phyloP scores from a whole-genome alignment of 2,329 filamentous ascomycete genomes.

The Colletotrichum sp. region DNA sequence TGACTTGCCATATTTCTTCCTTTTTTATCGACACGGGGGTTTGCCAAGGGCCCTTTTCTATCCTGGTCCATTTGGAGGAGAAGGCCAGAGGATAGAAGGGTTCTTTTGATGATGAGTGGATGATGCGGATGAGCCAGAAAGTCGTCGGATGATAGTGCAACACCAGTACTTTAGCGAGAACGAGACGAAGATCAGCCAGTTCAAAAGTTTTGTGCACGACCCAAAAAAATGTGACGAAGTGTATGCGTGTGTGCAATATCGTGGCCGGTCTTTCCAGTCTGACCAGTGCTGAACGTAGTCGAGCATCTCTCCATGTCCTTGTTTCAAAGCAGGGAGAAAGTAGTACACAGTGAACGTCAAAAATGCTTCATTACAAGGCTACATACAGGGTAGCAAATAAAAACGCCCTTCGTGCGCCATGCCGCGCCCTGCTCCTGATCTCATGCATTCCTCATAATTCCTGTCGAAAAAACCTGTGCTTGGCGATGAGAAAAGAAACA shows the following conservation, averaged over 20 bases:
- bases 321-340: neutral
- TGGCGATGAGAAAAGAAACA: neutral
- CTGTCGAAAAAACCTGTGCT: neutral
- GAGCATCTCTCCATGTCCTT: neutral
- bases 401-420: neutral
- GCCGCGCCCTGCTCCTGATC: neutral
- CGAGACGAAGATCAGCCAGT: slow-evolving; percentile 5
- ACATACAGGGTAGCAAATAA: neutral
- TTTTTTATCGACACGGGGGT: neutral
- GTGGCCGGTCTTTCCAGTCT: neutral
- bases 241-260: neutral
- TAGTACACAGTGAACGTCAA: neutral
- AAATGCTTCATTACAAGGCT: neutral
- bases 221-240: neutral
- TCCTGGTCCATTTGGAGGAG: too few species aligned
- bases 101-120: slow-evolving; percentile 4
- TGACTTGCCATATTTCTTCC: neutral
- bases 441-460: neutral
- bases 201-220: neutral
- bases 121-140: neutral
- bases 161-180: neutral
- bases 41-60: neutral
- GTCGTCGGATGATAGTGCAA: neutral
- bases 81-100: neutral
- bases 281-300: neutral